Evolutionary conservation across 495 filamentous ascomycete species (phyloP), one percentile per base, ranked within the genome.

Genomic region (Diplogelasinospora grovesii): DNA sequence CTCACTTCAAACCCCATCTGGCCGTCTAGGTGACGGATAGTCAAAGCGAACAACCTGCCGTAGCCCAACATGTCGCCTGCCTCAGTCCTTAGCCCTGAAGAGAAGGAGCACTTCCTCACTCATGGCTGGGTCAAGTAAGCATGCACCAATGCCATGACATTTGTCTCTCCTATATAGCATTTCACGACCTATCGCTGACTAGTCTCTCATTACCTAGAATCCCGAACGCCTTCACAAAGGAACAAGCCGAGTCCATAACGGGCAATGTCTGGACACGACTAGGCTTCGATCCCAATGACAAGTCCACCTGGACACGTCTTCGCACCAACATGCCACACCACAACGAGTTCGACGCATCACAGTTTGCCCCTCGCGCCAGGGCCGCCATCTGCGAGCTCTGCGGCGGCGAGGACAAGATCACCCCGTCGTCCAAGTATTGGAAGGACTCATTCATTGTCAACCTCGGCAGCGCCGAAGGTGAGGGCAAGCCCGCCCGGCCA

Each of bases 361-460:
- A 57, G 0, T 79, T 86, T 45, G 74, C 82, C 4, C 82, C 83
- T 0, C 75, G 76, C 39, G 82, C 77, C 10, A 86, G 82, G 82
- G 60, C 66, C 3, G 78, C 79, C 5, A 83, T 86, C 54, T 79
- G 76, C 52, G 76, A 83, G 57, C 72, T 86, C 8, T 74, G 82
- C 47, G 82, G 81, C 35, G 82, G 81, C 41, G 74, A 81, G 39
- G 71, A 77, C 33, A 71, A 75, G 20, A 56, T 85, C 10, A 52
- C 59, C 8, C 64, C 65, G 2, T 41, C 55, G n/a, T 73, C 67
- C 27, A 66, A 66, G 3, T 48, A 59, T 4, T 86, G 83, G 83
- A 70, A 70, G 24, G 83, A 88, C 63, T 71, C 70, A 10, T 68
- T 85, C 22, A 86, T 86, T 43, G 79, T 86, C 19, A 88, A 86